A percentile compares a stretch with the other conserved stretches of the same genome.
Conservation (phyloP, 257 asterid species). For the Nicotiana paniculata region DNA sequence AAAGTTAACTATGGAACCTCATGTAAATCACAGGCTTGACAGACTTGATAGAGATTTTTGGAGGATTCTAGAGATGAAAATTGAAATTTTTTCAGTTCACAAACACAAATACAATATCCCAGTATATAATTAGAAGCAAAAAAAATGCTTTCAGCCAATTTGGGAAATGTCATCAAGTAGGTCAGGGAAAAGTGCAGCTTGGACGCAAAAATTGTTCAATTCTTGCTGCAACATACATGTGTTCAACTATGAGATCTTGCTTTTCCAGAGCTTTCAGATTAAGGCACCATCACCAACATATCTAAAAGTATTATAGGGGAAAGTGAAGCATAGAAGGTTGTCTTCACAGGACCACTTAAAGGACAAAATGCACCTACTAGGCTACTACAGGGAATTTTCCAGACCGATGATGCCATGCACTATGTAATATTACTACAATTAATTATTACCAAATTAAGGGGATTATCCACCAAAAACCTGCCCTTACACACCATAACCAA, state of each 20-base stretch:
- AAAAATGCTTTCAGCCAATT: neutral
- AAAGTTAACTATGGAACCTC: neutral
- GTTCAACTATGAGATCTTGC: neutral
- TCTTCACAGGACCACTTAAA: neutral
- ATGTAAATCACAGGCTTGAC: neutral
- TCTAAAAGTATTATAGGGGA: neutral
- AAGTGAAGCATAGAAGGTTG: neutral
- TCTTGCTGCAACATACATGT: conserved; percentile 1
- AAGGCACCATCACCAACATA: neutral
- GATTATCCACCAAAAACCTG: too few species aligned
- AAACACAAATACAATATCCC: neutral
- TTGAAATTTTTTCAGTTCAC: neutral
- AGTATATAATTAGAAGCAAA: neutral
- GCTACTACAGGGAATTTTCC: neutral
- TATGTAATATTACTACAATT: neutral
- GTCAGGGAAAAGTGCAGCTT: neutral
- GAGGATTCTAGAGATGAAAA: neutral
- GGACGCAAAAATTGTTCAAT: neutral
- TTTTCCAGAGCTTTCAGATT: neutral
- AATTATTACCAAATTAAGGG: too few species aligned
- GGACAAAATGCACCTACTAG: neutral
- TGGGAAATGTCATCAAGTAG: neutral
- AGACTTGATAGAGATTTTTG: neutral
- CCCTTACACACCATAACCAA: too few species aligned
- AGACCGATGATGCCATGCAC: neutral